Percentiles rank a stretch among this genome's conserved stretches.
Conservation (phyloP, 2,329 filamentous ascomycete genomes). For the Coleophoma crateriformis region DNA sequence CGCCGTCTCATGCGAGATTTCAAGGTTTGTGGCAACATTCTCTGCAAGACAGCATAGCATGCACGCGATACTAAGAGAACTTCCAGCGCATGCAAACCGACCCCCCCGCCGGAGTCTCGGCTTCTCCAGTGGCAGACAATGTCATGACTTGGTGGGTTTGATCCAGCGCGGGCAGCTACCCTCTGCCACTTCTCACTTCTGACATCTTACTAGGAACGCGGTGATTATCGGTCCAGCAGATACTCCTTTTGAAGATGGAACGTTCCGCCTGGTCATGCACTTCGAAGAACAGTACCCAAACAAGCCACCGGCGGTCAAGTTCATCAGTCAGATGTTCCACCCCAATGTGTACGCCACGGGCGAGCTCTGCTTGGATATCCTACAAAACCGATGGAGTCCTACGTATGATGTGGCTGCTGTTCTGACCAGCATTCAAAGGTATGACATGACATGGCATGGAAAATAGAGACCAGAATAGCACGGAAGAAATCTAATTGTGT, state of each 20-base stretch:
- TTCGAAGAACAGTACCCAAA: slow-evolving; percentile 99
- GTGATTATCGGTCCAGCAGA: slow-evolving; percentile 97
- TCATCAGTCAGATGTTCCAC: slow-evolving; percentile 99
- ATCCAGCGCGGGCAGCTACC: neutral
- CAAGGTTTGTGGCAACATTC: slow-evolving; percentile 61
- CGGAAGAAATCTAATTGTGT: slow-evolving; percentile 21
- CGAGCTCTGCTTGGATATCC: slow-evolving; percentile 91
- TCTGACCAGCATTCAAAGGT: slow-evolving; percentile 97
- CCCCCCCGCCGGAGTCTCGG: slow-evolving; percentile 92
- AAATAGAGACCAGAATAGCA: neutral
- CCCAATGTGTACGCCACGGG: slow-evolving; percentile 97
- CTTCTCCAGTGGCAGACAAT: slow-evolving; percentile 92
- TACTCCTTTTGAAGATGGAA: slow-evolving; percentile 97
- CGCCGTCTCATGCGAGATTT: slow-evolving; percentile 98
- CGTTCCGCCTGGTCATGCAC: slow-evolving; percentile 96
- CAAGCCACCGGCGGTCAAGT: slow-evolving; percentile 96
- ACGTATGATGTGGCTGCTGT: slow-evolving; percentile 98
- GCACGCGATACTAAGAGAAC: slow-evolving; percentile 11
- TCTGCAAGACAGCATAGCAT: slow-evolving; percentile 9
- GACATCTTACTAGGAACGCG: slow-evolving; percentile 68
- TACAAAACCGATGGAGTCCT: slow-evolving; percentile 97
- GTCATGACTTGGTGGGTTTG: slow-evolving; percentile 82
- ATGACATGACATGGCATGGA: slow-evolving; percentile 47
- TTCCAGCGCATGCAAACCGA: slow-evolving; percentile 96
- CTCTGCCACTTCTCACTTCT: slow-evolving; percentile 3